Conservation (phyloP, 208 protist genomes). For the Trypanosoma brucei region DNA sequence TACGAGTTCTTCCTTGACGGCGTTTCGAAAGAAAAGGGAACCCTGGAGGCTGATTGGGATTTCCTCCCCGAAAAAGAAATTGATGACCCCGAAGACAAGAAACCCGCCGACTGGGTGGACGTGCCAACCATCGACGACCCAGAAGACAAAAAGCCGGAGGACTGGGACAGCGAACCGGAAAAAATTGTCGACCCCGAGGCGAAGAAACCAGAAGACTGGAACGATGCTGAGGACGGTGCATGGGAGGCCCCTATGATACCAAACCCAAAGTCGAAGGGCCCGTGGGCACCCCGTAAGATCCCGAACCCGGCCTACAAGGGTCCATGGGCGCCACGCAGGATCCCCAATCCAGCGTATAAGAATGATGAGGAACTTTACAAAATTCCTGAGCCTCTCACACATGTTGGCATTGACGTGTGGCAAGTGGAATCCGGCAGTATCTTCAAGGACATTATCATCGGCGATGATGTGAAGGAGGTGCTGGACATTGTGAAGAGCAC, state of each 20-base stretch:
- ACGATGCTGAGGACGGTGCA: constrained; percentile 85
- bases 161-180: constrained; percentile 81
- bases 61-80: constrained; percentile 86
- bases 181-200: constrained; percentile 88
- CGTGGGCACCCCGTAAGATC: constrained; percentile 85
- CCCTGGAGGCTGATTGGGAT: constrained; percentile 87
- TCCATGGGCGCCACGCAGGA: constrained; percentile 78
- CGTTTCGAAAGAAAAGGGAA: constrained; percentile 48
- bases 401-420: constrained; percentile 94
- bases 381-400: constrained; percentile 47
- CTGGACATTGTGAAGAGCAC: constrained; percentile 35
- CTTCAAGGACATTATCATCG: constrained; percentile 95
- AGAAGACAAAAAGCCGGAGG: constrained; percentile 85
- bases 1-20: constrained; percentile 91
- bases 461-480: constrained; percentile 85
- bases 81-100: constrained; percentile 66
- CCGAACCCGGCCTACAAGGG: constrained; percentile 95
- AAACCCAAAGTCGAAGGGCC: constrained; percentile 87
- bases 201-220: constrained; percentile 91
- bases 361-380: constrained; percentile 72
- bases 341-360: constrained; percentile 91
- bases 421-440: constrained; percentile 94
- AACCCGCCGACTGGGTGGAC: constrained; percentile 89
- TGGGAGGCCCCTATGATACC: constrained; percentile 81
- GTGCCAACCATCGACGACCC: constrained; percentile 75